Evolutionary conservation across 1,139 yeast genomes (phyloP).

Genomic region (Nakaseomyces kungkrabaensis): DNA sequence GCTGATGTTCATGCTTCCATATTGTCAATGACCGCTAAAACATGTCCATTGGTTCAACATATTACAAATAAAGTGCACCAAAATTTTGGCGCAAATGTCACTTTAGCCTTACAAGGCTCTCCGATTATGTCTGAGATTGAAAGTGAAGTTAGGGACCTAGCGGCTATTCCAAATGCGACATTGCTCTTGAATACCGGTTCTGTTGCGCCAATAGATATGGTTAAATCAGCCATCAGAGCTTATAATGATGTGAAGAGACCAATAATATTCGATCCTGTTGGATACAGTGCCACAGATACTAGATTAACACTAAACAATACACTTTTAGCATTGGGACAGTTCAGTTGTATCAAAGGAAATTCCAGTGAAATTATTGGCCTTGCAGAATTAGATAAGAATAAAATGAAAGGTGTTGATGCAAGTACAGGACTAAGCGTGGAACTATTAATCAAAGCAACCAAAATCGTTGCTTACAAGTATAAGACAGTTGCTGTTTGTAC

Average conservation of each 20-base stretch:
- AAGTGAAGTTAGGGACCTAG: conserved; percentile 60
- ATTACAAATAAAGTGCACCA: conserved; percentile 87
- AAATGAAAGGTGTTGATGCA: conserved; percentile 75
- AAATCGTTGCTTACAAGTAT: conserved; percentile 44
- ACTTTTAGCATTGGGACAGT: conserved; percentile 48
- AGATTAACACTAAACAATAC: conserved; percentile 42
- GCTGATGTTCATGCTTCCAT: conserved; percentile 9
- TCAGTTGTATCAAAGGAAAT: conserved; percentile 76
- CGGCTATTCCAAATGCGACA: conserved; percentile 43
- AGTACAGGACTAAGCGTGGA: conserved; percentile 32
- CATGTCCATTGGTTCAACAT: conserved; percentile 67
- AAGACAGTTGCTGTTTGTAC: conserved; percentile 66
- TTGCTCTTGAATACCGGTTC: conserved; percentile 75
- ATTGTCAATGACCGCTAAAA: conserved; percentile 12
- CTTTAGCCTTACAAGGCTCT: conserved; percentile 75
- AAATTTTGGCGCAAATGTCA: conserved; percentile 82
- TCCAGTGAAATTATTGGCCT: conserved; percentile 63
- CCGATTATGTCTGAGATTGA: conserved; percentile 85
- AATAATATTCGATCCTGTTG: conserved; percentile 83
- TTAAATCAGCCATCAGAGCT: conserved; percentile 43
- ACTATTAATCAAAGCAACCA: conserved; percentile 34
- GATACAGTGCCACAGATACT: conserved; percentile 69
- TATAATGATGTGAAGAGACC: conserved; percentile 54
- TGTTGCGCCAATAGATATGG: conserved; percentile 39
- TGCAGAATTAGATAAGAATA: conserved; percentile 31